These are phyloP conservation scores for Entomortierella beljakovae DNA, from an alignment of 192 early-diverging fungal genomes.

Conservation along the genomic window DNA sequence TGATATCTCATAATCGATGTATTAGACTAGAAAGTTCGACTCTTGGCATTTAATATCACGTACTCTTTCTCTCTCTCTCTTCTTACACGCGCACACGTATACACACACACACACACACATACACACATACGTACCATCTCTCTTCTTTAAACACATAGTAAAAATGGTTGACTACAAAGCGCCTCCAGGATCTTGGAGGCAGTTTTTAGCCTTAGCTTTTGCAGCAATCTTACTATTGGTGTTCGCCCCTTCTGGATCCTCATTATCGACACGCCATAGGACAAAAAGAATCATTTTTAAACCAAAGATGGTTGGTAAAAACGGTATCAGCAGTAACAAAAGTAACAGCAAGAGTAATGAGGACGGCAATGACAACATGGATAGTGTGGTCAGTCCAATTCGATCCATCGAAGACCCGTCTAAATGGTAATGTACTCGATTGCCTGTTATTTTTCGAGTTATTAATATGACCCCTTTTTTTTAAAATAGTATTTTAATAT, in stretches of 20 bases:
- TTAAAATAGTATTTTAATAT: not conserved
- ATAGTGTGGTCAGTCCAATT: not conserved
- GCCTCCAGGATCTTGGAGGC: slow-evolving; percentile 13
- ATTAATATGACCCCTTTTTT: no score
- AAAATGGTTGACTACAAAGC: not conserved
- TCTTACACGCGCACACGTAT: not conserved
- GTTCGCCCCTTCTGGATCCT: slow-evolving; percentile 11
- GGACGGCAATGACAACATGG: not conserved
- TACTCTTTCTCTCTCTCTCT: no score
- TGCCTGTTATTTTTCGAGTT: not conserved
- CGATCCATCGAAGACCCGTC: not conserved
- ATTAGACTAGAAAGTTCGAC: no score
- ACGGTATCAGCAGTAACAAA: not conserved
- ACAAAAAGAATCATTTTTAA: not conserved
- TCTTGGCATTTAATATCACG: no score
- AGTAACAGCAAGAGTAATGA: not conserved
- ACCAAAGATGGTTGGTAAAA: not conserved
- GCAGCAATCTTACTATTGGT: not conserved
- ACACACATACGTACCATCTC: no score
- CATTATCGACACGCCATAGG: not conserved
- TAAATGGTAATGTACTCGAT: slow-evolving; percentile 2
- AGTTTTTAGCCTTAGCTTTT: not conserved
- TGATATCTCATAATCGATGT: no score
- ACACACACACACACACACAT: no score
- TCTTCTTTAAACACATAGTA: not conserved